A percentile compares a stretch with the other conserved stretches of the same genome.
phyloP scores from a whole-genome alignment of 129 eudicot genomes.

The Saposhnikovia divaricata region DNA sequence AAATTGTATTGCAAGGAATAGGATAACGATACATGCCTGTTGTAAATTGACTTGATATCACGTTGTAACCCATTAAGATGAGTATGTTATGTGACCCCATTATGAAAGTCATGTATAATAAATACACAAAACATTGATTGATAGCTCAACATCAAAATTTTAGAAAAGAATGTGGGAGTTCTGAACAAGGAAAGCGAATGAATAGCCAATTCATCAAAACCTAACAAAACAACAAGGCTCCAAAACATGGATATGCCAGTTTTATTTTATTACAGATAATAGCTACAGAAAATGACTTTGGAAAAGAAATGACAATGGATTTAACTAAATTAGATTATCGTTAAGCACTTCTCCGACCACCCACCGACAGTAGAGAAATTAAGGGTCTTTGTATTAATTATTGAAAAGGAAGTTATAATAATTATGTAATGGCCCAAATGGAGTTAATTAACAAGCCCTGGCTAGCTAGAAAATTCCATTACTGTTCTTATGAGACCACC shows the following conservation, averaged over 20 bases:
- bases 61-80: neutral
- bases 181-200: neutral
- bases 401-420: neutral
- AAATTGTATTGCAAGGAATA: neutral
- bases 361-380: conserved; percentile 18
- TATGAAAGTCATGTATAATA: conserved; percentile 3
- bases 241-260: neutral
- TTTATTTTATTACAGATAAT: neutral
- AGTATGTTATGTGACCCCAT: neutral
- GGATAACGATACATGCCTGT: neutral
- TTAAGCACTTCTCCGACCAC: conserved; percentile 15
- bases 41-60: neutral
- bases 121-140: neutral
- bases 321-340: neutral
- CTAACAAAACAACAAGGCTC: neutral
- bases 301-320: conserved; percentile 8
- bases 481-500: conserved; percentile 25
- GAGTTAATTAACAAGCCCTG: neutral
- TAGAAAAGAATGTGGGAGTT: neutral
- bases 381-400: neutral
- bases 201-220: neutral
- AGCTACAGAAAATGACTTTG: conserved; percentile 14
- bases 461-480: conserved; percentile 12
- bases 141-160: neutral
- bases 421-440: neutral